Conservation (phyloP, 2,329 filamentous ascomycete species). For the Berkeleyomyces basicola region DNA sequence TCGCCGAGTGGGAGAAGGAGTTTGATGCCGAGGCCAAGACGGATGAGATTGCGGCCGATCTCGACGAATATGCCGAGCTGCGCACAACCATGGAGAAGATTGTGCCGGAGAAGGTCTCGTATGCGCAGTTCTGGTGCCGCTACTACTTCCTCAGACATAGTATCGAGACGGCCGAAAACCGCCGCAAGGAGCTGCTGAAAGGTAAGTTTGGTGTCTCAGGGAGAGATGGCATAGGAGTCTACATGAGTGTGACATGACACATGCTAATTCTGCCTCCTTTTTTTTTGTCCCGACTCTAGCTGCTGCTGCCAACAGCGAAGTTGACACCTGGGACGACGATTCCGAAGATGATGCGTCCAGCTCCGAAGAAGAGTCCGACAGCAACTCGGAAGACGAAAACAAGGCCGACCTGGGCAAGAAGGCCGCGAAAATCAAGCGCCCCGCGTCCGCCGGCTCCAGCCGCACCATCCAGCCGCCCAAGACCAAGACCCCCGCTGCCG, state of each 20-base stretch:
- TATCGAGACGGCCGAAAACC: constrained; percentile 81
- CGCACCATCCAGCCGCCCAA: constrained; percentile 38
- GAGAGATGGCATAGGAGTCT: background rate
- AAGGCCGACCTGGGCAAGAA: constrained; percentile 16
- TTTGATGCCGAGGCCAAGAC: constrained; percentile 81
- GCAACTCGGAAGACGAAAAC: constrained; percentile 20
- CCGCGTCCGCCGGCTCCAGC: constrained; percentile 38
- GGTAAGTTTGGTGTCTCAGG: constrained; percentile 37
- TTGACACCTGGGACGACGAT: constrained; percentile 51
- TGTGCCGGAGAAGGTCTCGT: constrained; percentile 85
- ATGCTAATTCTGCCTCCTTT: background rate
- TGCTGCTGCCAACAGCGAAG: constrained; percentile 55
- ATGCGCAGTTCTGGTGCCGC: constrained; percentile 76
- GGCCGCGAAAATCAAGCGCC: constrained; percentile 23
- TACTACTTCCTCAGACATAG: constrained; percentile 93
- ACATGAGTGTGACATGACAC: background rate
- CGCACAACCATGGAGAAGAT: constrained; percentile 83
- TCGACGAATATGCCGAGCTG: constrained; percentile 76
- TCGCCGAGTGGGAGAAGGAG: constrained; percentile 49
- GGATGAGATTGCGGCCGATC: constrained; percentile 59
- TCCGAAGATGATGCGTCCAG: constrained; percentile 32
- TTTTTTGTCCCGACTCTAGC: constrained; percentile 25
- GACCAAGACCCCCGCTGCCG: constrained; percentile 7
- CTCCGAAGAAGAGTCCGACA: constrained; percentile 21
- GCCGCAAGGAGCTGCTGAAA: constrained; percentile 76